phyloP scores from a whole-genome alignment of 768 basidiomycete genomes.

The Lenzites betulinus region DNA sequence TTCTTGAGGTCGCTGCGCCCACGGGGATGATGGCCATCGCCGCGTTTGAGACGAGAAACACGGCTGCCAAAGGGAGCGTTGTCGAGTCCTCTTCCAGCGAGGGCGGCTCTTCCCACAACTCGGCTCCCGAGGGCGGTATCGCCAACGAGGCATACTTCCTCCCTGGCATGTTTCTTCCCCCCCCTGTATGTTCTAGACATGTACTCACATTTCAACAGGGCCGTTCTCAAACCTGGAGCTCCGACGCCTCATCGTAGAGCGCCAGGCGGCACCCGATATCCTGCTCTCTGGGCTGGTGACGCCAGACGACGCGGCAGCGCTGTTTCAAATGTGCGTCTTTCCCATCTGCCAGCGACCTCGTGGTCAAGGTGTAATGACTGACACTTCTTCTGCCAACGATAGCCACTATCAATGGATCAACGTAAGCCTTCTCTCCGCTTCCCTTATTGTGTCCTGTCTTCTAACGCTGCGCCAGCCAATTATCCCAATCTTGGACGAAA shows the following conservation, averaged over 20 bases:
- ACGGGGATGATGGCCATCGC: constrained; percentile 19
- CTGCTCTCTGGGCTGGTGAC: constrained; percentile 35
- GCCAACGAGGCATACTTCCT: constrained; percentile 26
- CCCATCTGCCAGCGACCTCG: background rate
- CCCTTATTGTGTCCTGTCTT: constrained; percentile 25
- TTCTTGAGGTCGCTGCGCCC: constrained; percentile 24
- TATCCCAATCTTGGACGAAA: constrained; percentile 59
- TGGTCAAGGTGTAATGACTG: background rate
- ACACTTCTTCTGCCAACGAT: constrained; percentile 43
- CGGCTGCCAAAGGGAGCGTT: background rate
- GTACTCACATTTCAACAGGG: constrained; percentile 18
- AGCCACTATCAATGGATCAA: constrained; percentile 45
- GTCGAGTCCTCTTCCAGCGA: constrained; percentile 9
- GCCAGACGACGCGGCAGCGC: constrained; percentile 29
- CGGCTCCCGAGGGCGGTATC: constrained; percentile 13
- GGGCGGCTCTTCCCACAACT: background rate
- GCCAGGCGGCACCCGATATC: constrained; percentile 35
- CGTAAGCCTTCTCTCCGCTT: constrained; percentile 30
- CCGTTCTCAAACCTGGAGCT: constrained; percentile 33
- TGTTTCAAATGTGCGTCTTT: constrained; percentile 34
- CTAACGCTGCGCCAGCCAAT: constrained; percentile 45
- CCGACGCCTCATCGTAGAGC: constrained; percentile 36
- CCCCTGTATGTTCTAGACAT: background rate
- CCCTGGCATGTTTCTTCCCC: constrained; percentile 22
- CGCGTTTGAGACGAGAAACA: constrained; percentile 16